These are phyloP conservation scores for Annulohypoxylon nitens DNA, from an alignment of 495 filamentous ascomycete genomes.

Conservation along the genomic window DNA sequence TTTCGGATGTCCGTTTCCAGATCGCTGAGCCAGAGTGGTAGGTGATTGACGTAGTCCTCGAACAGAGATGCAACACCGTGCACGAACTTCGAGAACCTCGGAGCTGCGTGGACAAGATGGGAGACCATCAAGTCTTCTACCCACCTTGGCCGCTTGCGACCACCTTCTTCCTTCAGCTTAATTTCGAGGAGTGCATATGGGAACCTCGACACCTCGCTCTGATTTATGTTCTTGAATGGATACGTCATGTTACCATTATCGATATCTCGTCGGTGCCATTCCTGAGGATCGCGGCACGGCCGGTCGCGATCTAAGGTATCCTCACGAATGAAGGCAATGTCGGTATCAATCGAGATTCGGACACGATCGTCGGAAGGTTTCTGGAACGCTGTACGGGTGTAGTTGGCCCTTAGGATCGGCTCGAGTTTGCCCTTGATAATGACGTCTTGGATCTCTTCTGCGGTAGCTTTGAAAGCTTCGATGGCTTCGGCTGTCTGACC, in stretches of 20 bases:
- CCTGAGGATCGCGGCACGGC: conserved; percentile 85
- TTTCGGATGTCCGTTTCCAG: conserved; percentile 92
- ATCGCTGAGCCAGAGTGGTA: conserved; percentile 95
- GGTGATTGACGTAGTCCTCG: conserved; percentile 94
- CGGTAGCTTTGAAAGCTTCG: conserved; percentile 76
- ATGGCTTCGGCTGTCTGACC: conserved; percentile 71
- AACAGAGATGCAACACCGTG: conserved; percentile 93
- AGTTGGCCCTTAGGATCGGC: conserved; percentile 91
- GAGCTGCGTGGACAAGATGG: conserved; percentile 89
- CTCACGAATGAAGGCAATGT: conserved; percentile 92
- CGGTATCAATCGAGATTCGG: conserved; percentile 91
- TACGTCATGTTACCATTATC: conserved; percentile 85
- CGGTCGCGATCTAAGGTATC: conserved; percentile 85
- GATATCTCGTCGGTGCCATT: conserved; percentile 94
- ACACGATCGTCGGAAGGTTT: conserved; percentile 93
- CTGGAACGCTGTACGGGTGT: conserved; percentile 95
- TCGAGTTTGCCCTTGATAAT: conserved; percentile 82
- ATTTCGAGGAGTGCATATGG: conserved; percentile 94
- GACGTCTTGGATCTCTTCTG: conserved; percentile 82
- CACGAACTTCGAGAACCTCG: conserved; percentile 95
- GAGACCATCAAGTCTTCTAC: conserved; percentile 89
- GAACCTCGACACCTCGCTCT: conserved; percentile 92
- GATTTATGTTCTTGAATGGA: conserved; percentile 85
- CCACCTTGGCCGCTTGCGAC: conserved; percentile 82
- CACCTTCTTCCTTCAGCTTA: conserved; percentile 80